phyloP scores from a whole-genome alignment of 2,329 filamentous ascomycete genomes.

The Colletotrichum kahawae region DNA sequence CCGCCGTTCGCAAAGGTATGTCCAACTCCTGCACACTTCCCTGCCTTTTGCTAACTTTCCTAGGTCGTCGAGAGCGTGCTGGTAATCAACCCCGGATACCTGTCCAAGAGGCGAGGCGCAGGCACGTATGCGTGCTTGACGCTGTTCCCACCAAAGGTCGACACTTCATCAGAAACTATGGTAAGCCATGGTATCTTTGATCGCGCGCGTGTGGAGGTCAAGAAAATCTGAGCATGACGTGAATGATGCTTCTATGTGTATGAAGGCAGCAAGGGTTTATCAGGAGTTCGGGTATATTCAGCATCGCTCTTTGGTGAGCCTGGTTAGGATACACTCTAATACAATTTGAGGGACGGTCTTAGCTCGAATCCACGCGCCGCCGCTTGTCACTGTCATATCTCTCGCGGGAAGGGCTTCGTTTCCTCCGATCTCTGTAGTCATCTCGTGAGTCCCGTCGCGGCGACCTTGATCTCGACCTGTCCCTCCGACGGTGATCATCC shows the following conservation, averaged over 20 bases:
- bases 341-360: constrained; percentile 7
- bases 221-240: constrained; percentile 63
- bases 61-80: constrained; percentile 91
- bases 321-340: constrained; percentile 13
- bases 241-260: neutral
- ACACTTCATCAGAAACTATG: constrained; percentile 63
- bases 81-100: constrained; percentile 85
- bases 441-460: constrained; percentile 49
- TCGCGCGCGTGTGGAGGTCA: constrained; percentile 84
- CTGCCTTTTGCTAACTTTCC: neutral
- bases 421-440: constrained; percentile 54
- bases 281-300: constrained; percentile 24
- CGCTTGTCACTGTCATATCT: constrained; percentile 65
- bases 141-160: constrained; percentile 68
- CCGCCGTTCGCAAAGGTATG: constrained; percentile 87
- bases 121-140: constrained; percentile 87
- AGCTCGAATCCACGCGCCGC: constrained; percentile 52
- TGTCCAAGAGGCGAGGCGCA: constrained; percentile 83
- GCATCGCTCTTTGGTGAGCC: constrained; percentile 2
- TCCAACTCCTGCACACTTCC: neutral
- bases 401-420: constrained; percentile 62
- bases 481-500: constrained; percentile 36
- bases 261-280: neutral
- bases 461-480: constrained; percentile 58
- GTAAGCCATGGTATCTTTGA: constrained; percentile 80